A percentile compares a stretch with the other conserved stretches of the same genome.
These are phyloP conservation scores for Leptomonas pyrrhocoris DNA, from an alignment of 208 protist species.

Conservation along the genomic window DNA sequence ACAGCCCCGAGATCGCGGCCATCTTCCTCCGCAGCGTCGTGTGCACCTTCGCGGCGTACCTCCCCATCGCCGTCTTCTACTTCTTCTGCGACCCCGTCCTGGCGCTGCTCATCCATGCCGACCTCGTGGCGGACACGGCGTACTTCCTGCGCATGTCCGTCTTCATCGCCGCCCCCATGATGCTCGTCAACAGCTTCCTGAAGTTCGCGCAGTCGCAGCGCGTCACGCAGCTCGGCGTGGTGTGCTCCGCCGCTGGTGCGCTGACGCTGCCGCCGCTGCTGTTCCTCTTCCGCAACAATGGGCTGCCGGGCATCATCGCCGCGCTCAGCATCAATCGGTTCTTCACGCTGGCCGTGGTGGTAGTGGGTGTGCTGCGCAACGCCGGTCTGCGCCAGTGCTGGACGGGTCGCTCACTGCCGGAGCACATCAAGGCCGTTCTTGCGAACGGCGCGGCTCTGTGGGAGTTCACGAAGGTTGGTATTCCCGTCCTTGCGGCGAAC, in stretches of 20 bases:
- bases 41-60: conserved; percentile 39
- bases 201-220: conserved; percentile 48
- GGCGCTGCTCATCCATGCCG: conserved; percentile 30
- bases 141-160: conserved; percentile 44
- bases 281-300: conserved; percentile 20
- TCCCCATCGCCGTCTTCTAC: conserved; percentile 44
- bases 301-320: conserved; percentile 29
- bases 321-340: conserved; percentile 34
- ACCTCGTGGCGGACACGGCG: conserved; percentile 33
- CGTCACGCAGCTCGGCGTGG: conserved; percentile 36
- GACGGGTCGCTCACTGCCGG: conserved; percentile 7
- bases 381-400: conserved; percentile 29
- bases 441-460: conserved; percentile 14
- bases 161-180: conserved; percentile 39
- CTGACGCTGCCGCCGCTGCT: conserved; percentile 26
- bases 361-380: conserved; percentile 6
- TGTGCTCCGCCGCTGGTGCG: conserved; percentile 16
- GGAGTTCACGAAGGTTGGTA: conserved; percentile 26
- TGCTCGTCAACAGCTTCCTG: conserved; percentile 41
- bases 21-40: conserved; percentile 32
- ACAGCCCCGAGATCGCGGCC: conserved; percentile 35
- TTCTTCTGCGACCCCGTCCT: conserved; percentile 33
- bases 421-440: conserved; percentile 23
- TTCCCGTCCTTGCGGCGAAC: conserved; percentile 32
- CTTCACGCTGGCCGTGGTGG: conserved; percentile 11